A percentile compares a stretch with the other conserved stretches of the same genome.
Conservation (phyloP, 1,284 basidiomycete species). For the Cryptococcus sp. region DNA sequence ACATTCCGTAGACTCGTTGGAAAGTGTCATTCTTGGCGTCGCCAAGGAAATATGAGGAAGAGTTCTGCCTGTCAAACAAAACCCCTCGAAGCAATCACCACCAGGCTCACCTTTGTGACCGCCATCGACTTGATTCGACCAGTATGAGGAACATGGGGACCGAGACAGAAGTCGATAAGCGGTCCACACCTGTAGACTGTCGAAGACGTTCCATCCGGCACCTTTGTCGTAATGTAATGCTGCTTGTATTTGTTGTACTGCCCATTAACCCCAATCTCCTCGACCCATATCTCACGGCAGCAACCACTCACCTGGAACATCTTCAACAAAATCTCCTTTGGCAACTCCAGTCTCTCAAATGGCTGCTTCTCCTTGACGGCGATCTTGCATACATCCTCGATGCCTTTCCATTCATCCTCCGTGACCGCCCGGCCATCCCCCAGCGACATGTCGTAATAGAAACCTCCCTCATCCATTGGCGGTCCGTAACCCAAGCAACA, state of each 20-base stretch:
- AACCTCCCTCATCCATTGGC: constrained; percentile 88
- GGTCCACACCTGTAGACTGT: constrained; percentile 99
- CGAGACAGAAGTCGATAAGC: constrained; percentile 95
- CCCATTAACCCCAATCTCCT: background rate
- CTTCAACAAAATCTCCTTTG: constrained; percentile 88
- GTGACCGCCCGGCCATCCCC: constrained; percentile 59
- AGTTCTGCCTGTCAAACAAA: constrained; percentile 58
- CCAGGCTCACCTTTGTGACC: constrained; percentile 69
- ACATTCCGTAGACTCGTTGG: constrained; percentile 97
- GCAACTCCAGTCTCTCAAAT: constrained; percentile 88
- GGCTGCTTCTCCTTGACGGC: constrained; percentile 96
- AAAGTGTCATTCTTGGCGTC: constrained; percentile 91
- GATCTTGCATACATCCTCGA: constrained; percentile 82
- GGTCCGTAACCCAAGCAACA: constrained; percentile 97
- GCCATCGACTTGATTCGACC: constrained; percentile 96
- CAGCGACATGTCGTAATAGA: constrained; percentile 94
- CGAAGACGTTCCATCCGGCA: constrained; percentile 92
- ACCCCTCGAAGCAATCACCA: background rate
- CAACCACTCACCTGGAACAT: constrained; percentile 79
- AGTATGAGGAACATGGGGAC: constrained; percentile 96
- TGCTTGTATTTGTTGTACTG: constrained; percentile 99
- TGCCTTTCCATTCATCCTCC: constrained; percentile 74
- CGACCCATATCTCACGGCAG: background rate
- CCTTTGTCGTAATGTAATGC: constrained; percentile 91
- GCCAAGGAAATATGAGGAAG: constrained; percentile 96